phyloP scores from a whole-genome alignment of 495 filamentous ascomycete species.

The Amniculicola lignicola region DNA sequence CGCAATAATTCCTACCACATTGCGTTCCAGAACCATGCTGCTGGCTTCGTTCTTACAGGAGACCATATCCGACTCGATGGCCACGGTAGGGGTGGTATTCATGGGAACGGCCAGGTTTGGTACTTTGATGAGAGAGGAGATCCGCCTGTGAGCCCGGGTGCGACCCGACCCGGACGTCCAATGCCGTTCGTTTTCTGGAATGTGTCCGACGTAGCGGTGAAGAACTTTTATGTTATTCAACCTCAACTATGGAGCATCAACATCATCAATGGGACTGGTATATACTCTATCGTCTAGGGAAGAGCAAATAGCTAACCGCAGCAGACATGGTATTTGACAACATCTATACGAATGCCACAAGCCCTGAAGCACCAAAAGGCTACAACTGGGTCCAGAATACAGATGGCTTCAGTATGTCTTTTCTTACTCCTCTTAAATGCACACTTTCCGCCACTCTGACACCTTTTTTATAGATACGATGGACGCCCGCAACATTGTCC shows the following conservation, averaged over 20 bases:
- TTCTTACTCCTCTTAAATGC: neutral
- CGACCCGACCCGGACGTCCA: conserved; percentile 51
- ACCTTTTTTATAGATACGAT: conserved; percentile 47
- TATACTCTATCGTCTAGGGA: too few relatives aligned
- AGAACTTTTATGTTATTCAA: conserved; percentile 53
- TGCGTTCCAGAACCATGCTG: conserved; percentile 56
- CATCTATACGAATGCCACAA: conserved; percentile 51
- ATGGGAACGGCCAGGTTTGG: conserved; percentile 53
- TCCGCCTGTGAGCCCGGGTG: neutral
- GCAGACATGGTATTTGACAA: conserved; percentile 55
- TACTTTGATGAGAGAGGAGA: conserved; percentile 29
- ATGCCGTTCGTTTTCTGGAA: conserved; percentile 65
- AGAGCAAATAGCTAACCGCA: too few relatives aligned
- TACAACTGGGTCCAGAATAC: conserved; percentile 60
- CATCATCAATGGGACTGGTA: conserved; percentile 60
- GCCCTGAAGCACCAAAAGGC: conserved; percentile 50
- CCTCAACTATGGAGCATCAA: conserved; percentile 56
- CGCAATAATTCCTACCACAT: conserved; percentile 54
- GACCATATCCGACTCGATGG: conserved; percentile 51
- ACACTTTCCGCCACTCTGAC: neutral
- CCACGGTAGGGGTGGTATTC: conserved; percentile 51
- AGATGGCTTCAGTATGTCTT: conserved; percentile 49
- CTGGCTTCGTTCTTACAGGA: conserved; percentile 53
- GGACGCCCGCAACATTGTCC: conserved; percentile 51
- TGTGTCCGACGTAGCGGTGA: conserved; percentile 52